Base-by-base conservation (phyloP, 331 rosid species). In the Cydonia oblonga region DNA sequence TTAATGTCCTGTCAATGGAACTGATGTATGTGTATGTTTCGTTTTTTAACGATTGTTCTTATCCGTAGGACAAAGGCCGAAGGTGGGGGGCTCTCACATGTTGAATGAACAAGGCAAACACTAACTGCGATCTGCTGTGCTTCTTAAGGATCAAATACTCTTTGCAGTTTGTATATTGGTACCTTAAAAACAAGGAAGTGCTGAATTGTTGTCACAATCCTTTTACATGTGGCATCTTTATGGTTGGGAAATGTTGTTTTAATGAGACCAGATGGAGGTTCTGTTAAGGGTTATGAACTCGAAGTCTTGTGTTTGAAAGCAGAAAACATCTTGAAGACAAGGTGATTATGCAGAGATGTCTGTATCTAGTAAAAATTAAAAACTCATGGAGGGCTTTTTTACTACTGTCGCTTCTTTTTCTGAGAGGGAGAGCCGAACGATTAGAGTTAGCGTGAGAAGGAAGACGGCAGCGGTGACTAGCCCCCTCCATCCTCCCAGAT, bases 51-150 rank as follows among this genome's bases (percentile, higher is more conserved):
- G n/a, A 9, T 69, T 60, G 16, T 52, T 74, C 57, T 64, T 40
- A 33, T 67, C 76, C 76, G 71, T 74, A 93, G 98, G 89, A 87
- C 98, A 10, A 84, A 35, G 60, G 92, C 97, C 35, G 97, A 91
- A 80, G 82, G 87, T 52, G 86, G 93, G 1, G 96, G 98, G 44
- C 78, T 91, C 73, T 95, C 98, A 1, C 96, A 84, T 25, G 86
- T 95, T 19, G 98, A 78, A 88, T 85, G 87, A 93, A 56, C 24
- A 44, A 9, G 10, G 49, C 20, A 18, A 49, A 49, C 60, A 23
- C 32, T 25, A 19, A 25, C 11, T 35, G 46, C 4, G 6, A 38
- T 32, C 24, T 54, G 26, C 18, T 25, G 32, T 18, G 58, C 29
- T 58, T 23, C 30, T 59, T 33, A 33, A 54, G 63, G 40, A 56